Percentiles rank a stretch among this genome's conserved stretches.
Conservation (phyloP, 192 early-diverging fungal genomes). For the Haplosporangium gracile region DNA sequence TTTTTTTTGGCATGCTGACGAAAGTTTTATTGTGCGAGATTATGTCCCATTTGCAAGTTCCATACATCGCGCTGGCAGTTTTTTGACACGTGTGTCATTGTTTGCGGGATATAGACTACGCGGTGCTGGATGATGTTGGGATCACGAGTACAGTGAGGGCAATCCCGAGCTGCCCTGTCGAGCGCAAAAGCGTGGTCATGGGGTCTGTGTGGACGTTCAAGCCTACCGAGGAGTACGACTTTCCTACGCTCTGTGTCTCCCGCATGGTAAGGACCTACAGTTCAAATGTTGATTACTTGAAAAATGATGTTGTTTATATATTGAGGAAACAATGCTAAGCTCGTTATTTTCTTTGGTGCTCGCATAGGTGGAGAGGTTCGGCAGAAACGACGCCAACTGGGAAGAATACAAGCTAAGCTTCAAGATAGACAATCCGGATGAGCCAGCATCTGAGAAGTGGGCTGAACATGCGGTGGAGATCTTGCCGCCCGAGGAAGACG, state of each 20-base stretch:
- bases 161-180: slow-evolving; percentile 82
- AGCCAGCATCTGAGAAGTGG: slow-evolving; percentile 16
- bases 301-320: not conserved
- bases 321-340: not conserved
- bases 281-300: not conserved
- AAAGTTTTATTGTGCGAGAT: too few species aligned
- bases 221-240: slow-evolving; percentile 67
- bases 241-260: slow-evolving; percentile 81
- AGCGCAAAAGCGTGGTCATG: slow-evolving; percentile 89
- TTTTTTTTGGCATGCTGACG: not conserved
- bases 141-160: slow-evolving; percentile 57
- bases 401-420: slow-evolving; percentile 77
- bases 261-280: slow-evolving; percentile 67
- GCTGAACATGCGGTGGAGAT: slow-evolving; percentile 18
- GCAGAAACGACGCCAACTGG: slow-evolving; percentile 84
- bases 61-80: not conserved
- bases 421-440: slow-evolving; percentile 25
- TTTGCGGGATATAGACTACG: slow-evolving; percentile 31
- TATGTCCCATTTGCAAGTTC: too few species aligned
- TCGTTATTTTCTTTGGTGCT: not conserved
- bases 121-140: slow-evolving; percentile 21
- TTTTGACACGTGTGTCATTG: slow-evolving; percentile 27
- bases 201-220: slow-evolving; percentile 92
- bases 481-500: slow-evolving; percentile 50
- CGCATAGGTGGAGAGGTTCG: slow-evolving; percentile 83